Evolutionary conservation across 768 basidiomycete species (phyloP).

Genomic region (Boletus subparvulus): DNA sequence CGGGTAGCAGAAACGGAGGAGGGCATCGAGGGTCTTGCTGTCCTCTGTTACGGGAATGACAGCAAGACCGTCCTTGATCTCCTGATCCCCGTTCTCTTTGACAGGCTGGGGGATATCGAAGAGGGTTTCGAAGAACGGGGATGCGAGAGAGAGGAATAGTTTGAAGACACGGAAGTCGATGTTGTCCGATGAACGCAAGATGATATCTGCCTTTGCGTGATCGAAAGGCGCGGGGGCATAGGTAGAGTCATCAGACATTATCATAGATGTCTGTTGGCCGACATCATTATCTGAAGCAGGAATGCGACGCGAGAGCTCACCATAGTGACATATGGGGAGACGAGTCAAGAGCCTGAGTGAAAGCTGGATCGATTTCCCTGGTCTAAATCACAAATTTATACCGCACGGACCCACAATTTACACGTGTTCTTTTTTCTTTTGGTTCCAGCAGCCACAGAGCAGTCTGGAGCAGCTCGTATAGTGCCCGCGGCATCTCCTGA

Average conservation of each 20-base stretch:
- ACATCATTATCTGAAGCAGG: not conserved
- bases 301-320: not conserved
- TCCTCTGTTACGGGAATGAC: not conserved
- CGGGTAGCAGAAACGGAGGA: too few relatives aligned
- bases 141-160: too few relatives aligned
- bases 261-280: not conserved
- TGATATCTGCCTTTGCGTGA: too few relatives aligned
- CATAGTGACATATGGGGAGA: not conserved
- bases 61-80: not conserved
- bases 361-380: too few relatives aligned
- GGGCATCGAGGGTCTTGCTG: too few relatives aligned
- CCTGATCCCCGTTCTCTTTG: not conserved
- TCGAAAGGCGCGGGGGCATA: conserved; percentile 2
- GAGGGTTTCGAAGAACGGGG: too few relatives aligned
- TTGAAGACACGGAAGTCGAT: too few relatives aligned
- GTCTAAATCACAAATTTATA: too few relatives aligned
- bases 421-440: not conserved
- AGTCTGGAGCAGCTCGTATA: not conserved
- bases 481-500: not conserved
- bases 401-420: not conserved
- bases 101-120: conserved; percentile 30
- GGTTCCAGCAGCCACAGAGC: not conserved
- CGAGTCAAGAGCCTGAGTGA: not conserved
- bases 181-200: too few relatives aligned
- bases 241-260: not conserved